These are phyloP conservation scores for Phellopilus nigrolimitatus DNA, from an alignment of 1,284 basidiomycete species.

Conservation along the genomic window DNA sequence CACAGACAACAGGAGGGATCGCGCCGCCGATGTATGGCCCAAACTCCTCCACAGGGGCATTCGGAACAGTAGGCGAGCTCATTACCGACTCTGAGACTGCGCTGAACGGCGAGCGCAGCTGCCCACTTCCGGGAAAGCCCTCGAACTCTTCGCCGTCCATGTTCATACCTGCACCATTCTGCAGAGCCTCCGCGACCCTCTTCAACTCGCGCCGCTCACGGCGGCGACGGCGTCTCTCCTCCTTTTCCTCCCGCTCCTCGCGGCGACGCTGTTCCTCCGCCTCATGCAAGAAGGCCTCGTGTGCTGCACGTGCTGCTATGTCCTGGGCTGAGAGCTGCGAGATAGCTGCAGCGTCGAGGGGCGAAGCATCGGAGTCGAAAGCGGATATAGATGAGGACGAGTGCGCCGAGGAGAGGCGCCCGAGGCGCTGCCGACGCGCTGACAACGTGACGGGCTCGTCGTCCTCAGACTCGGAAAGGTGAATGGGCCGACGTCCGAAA, in stretches of 20 bases:
- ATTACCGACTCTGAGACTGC: conserved; percentile 18
- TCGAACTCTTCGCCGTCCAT: conserved; percentile 42
- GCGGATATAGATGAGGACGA: conserved; percentile 43
- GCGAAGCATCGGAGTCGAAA: conserved; percentile 63
- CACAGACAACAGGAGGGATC: conserved; percentile 23
- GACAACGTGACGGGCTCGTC: conserved; percentile 27
- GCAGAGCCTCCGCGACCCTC: conserved; percentile 35
- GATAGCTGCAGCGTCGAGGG: conserved; percentile 51
- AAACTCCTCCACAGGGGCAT: conserved; percentile 29
- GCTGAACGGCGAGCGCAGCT: conserved; percentile 21
- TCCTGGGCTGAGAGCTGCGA: conserved; percentile 38
- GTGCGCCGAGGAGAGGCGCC: conserved; percentile 16
- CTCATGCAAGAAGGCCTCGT: conserved; percentile 22
- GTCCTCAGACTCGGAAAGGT: conserved; percentile 51
- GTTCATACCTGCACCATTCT: conserved; percentile 33
- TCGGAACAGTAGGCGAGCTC: conserved; percentile 20
- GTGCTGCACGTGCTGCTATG: conserved; percentile 30
- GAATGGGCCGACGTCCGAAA: conserved; percentile 55
- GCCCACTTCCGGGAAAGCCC: conserved; percentile 44
- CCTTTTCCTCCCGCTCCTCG: conserved; percentile 37
- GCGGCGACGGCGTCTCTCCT: conserved; percentile 44
- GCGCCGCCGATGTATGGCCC: conserved; percentile 34
- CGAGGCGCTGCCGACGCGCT: conserved; percentile 7
- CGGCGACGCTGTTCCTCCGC: conserved; percentile 14
- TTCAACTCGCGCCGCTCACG: conserved; percentile 45